Percentiles rank a stretch among this genome's conserved stretches.
These are phyloP conservation scores for Coprinellus aureogranulatus DNA, from an alignment of 768 basidiomycete genomes.

Conservation along the genomic window DNA sequence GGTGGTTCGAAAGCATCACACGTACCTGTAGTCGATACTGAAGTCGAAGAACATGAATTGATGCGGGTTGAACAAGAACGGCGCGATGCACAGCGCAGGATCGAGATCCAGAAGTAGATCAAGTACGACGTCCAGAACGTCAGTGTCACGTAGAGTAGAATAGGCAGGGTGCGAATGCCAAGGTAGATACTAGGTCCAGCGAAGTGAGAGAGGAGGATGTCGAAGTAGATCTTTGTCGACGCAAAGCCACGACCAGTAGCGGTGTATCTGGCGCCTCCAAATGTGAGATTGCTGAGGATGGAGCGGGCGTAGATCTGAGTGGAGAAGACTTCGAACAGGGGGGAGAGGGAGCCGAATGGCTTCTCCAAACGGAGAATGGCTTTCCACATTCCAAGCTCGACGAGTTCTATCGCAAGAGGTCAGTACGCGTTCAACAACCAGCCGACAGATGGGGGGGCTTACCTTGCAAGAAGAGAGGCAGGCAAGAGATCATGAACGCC, in stretches of 20 bases:
- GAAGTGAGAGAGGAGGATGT: slow-evolving; percentile 95
- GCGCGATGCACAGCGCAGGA: slow-evolving; percentile 87
- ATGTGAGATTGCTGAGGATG: slow-evolving; percentile 93
- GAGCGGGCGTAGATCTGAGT: slow-evolving; percentile 99
- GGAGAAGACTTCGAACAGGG: slow-evolving; percentile 95
- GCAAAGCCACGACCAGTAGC: slow-evolving; percentile 99
- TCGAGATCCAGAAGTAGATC: slow-evolving; percentile 98
- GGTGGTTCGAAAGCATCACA: slow-evolving; percentile 10
- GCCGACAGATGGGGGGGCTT: slow-evolving; percentile 14
- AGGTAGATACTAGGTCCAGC: slow-evolving; percentile 98
- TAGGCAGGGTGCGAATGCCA: slow-evolving; percentile 88
- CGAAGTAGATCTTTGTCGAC: slow-evolving; percentile 91
- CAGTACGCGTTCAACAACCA: neutral
- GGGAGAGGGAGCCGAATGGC: slow-evolving; percentile 92
- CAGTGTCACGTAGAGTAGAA: slow-evolving; percentile 92
- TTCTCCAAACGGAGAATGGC: slow-evolving; percentile 89
- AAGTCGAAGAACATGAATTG: slow-evolving; percentile 98
- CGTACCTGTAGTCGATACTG: slow-evolving; percentile 89
- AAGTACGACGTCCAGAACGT: slow-evolving; percentile 89
- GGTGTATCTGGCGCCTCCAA: slow-evolving; percentile 97
- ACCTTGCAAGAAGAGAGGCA: slow-evolving; percentile 96
- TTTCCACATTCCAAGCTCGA: slow-evolving; percentile 90
- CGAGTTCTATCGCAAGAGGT: slow-evolving; percentile 67
- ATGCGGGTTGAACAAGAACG: slow-evolving; percentile 99
- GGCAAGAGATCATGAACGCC: slow-evolving; percentile 96